phyloP scores from a whole-genome alignment of 2,329 filamentous ascomycete species.

The Alternaria brassicicola region DNA sequence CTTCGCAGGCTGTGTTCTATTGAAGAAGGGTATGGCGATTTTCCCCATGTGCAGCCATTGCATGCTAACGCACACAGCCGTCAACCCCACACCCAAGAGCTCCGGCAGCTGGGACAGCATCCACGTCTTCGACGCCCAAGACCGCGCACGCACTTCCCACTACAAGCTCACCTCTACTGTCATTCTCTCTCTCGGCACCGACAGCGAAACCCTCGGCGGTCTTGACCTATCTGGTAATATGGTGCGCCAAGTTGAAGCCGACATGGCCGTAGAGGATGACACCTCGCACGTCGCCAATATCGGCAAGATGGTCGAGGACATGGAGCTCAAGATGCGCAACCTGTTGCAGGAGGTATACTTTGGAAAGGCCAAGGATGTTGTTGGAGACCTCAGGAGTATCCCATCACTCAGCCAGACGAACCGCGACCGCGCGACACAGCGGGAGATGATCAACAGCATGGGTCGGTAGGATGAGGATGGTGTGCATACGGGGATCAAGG shows the following conservation, averaged over 20 bases:
- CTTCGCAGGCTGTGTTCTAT: conserved; percentile 90
- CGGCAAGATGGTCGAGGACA: conserved; percentile 90
- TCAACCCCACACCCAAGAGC: conserved; percentile 67
- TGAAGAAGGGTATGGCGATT: conserved; percentile 82
- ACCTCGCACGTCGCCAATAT: conserved; percentile 95
- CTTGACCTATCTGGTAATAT: conserved; percentile 97
- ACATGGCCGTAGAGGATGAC: conserved; percentile 87
- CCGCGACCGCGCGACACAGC: conserved; percentile 81
- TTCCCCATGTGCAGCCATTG: not conserved
- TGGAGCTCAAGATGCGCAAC: conserved; percentile 99
- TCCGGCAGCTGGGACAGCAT: conserved; percentile 96
- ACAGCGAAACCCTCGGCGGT: conserved; percentile 71
- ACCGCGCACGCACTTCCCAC: conserved; percentile 87
- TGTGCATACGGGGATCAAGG: not conserved
- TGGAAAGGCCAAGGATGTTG: conserved; percentile 98
- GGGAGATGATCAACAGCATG: conserved; percentile 78
- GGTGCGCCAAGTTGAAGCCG: conserved; percentile 94
- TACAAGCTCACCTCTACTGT: conserved; percentile 98
- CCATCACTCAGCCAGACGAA: conserved; percentile 82
- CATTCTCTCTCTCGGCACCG: conserved; percentile 82
- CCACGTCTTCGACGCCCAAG: conserved; percentile 96
- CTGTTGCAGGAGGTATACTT: conserved; percentile 98
- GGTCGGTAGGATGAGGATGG: conserved; percentile 26
- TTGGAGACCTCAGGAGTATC: conserved; percentile 90
- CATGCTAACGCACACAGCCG: conserved; percentile 58